Evolutionary conservation across 768 basidiomycete genomes (phyloP).

Genomic region (Leccinum ochraceum): DNA sequence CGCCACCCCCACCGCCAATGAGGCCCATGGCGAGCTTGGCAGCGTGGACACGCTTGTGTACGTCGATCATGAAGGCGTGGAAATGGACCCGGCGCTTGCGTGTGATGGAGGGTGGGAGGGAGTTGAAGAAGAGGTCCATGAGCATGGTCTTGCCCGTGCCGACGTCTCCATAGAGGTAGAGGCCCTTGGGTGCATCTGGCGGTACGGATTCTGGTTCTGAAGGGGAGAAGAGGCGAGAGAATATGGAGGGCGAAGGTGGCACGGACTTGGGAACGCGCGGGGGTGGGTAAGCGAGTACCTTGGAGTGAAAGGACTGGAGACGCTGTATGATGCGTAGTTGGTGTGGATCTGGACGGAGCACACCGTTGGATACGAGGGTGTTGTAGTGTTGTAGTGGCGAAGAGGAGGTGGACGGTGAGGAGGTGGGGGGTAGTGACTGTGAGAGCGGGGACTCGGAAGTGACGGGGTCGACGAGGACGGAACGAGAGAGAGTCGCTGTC

Average conservation of each 20-base stretch:
- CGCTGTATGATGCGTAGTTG: constrained; percentile 83
- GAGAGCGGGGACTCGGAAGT: no score
- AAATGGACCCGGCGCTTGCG: constrained; percentile 93
- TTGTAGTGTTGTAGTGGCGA: constrained; percentile 44
- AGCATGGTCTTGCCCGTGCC: constrained; percentile 99
- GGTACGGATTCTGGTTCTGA: constrained; percentile 38
- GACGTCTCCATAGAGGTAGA: constrained; percentile 96
- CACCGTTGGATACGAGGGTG: constrained; percentile 47
- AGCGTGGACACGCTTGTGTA: constrained; percentile 89
- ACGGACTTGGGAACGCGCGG: constrained; percentile 51
- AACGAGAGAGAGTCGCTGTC: background rate
- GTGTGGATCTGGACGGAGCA: constrained; percentile 74
- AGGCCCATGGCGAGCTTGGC: constrained; percentile 72
- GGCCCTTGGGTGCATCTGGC: constrained; percentile 69
- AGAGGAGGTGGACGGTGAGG: background rate
- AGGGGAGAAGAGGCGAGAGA: constrained; percentile 33
- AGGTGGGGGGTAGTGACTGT: background rate
- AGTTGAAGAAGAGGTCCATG: constrained; percentile 95
- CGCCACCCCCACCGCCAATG: constrained; percentile 39
- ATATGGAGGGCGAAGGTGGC: constrained; percentile 31
- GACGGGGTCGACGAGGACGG: background rate
- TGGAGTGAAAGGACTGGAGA: constrained; percentile 77
- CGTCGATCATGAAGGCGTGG: constrained; percentile 99
- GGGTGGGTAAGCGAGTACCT: constrained; percentile 68
- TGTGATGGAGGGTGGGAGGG: constrained; percentile 65